Evolutionary conservation across 441 rosid genomes (phyloP).

Genomic region (Gossypium schwendimanii): DNA sequence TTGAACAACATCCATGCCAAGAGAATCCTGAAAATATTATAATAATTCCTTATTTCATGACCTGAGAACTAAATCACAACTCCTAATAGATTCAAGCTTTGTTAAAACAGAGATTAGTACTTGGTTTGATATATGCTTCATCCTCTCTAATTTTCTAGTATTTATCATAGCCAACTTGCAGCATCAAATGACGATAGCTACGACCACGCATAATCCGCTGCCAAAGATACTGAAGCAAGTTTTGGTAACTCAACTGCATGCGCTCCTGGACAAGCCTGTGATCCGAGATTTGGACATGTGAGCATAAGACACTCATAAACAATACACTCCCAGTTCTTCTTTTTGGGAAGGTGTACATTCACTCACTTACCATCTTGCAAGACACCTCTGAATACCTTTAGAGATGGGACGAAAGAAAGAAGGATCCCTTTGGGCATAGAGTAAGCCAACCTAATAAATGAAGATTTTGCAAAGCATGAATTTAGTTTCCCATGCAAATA

Average conservation of each 20-base stretch:
- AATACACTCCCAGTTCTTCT: neutral
- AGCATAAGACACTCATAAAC: slow-evolving; percentile 6
- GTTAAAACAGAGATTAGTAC: neutral
- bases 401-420: slow-evolving; percentile 82
- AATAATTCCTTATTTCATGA: neutral
- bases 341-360: slow-evolving; percentile 2
- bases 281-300: slow-evolving; percentile 15
- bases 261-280: slow-evolving; percentile 77
- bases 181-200: slow-evolving; percentile 88
- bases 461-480: neutral
- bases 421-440: slow-evolving; percentile 83
- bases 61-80: neutral
- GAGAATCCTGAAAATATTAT: neutral
- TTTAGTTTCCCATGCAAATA: neutral
- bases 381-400: slow-evolving; percentile 80
- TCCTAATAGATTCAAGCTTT: neutral
- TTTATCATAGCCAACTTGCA: slow-evolving; percentile 48
- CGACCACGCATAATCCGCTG: slow-evolving; percentile 76
- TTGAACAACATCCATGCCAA: neutral
- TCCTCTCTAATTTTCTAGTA: slow-evolving; percentile 16
- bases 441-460: slow-evolving; percentile 65
- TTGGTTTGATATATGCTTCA: neutral
- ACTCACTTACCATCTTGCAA: slow-evolving; percentile 76
- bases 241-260: slow-evolving; percentile 52
- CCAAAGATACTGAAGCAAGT: slow-evolving; percentile 52